Evolutionary conservation across 2,329 filamentous ascomycete species (phyloP).

Genomic region (Erysiphe neolycopersici): DNA sequence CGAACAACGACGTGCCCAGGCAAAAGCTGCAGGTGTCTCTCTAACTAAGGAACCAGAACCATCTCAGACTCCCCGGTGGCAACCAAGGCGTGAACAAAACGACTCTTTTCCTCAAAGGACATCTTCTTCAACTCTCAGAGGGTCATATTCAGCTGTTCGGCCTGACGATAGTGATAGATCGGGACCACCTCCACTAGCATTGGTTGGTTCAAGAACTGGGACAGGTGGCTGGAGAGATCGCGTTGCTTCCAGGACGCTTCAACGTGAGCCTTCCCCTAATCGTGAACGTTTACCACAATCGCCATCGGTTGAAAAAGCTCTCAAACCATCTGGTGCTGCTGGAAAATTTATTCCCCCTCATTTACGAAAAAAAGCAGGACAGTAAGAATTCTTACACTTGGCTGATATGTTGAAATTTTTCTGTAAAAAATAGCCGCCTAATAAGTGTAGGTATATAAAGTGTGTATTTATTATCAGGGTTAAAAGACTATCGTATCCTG

Average conservation of each 20-base stretch:
- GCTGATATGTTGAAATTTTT: background rate
- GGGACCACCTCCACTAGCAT: constrained; percentile 25
- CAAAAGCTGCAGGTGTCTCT: constrained; percentile 19
- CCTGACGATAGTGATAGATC: constrained; percentile 8
- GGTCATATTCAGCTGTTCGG: background rate
- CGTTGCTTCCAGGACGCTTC: background rate
- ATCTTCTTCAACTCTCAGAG: constrained; percentile 6
- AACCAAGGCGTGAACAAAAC: constrained; percentile 37
- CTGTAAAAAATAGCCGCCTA: no score
- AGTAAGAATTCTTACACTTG: background rate
- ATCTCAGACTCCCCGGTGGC: constrained; percentile 36
- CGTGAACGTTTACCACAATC: background rate
- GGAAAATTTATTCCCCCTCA: constrained; percentile 33
- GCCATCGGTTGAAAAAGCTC: constrained; percentile 16
- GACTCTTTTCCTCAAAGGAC: constrained; percentile 8
- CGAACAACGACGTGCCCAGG: constrained; percentile 43
- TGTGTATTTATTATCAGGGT: no score
- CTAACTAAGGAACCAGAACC: constrained; percentile 21
- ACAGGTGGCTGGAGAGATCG: constrained; percentile 29
- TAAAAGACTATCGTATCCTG: no score
- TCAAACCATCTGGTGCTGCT: constrained; percentile 24
- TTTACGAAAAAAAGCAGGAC: constrained; percentile 14
- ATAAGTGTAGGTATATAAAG: no score
- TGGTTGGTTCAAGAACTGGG: constrained; percentile 21
- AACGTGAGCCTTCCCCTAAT: constrained; percentile 7